Evolutionary conservation across 2,329 filamentous ascomycete genomes (phyloP).

Genomic region (Tolypocladium pustulatum): DNA sequence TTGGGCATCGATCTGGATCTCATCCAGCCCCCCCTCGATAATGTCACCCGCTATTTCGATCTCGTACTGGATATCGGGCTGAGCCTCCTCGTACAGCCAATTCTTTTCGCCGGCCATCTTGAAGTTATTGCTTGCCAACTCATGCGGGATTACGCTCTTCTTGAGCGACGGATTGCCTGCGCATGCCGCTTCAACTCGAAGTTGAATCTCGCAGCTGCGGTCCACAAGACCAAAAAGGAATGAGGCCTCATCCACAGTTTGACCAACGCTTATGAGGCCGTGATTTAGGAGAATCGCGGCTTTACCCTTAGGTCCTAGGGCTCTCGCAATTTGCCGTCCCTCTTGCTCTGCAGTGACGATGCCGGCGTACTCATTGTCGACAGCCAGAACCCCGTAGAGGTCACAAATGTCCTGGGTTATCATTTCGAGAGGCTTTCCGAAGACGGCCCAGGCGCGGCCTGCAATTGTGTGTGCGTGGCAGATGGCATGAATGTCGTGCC

Average conservation of each 20-base stretch:
- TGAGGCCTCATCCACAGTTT: slow-evolving; percentile 64
- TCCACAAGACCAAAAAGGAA: slow-evolving; percentile 62
- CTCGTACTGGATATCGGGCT: slow-evolving; percentile 35
- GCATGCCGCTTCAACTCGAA: slow-evolving; percentile 54
- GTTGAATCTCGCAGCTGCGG: slow-evolving; percentile 56
- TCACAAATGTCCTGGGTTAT: slow-evolving; percentile 57
- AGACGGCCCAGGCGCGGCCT: slow-evolving; percentile 58
- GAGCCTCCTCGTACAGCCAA: slow-evolving; percentile 33
- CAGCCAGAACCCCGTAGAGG: slow-evolving; percentile 50
- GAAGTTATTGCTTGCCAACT: slow-evolving; percentile 27
- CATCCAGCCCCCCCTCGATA: slow-evolving; percentile 13
- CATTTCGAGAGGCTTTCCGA: slow-evolving; percentile 58
- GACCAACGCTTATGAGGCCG: slow-evolving; percentile 59
- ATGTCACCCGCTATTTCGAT: slow-evolving; percentile 27
- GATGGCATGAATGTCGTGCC: slow-evolving; percentile 54
- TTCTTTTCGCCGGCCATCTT: slow-evolving; percentile 35
- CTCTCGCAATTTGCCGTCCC: slow-evolving; percentile 50
- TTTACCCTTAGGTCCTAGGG: slow-evolving; percentile 47
- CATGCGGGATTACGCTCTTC: slow-evolving; percentile 29
- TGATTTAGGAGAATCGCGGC: slow-evolving; percentile 61
- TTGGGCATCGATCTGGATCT: slow-evolving; percentile 8
- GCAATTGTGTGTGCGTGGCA: slow-evolving; percentile 59
- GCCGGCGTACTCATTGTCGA: slow-evolving; percentile 48
- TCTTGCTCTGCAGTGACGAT: slow-evolving; percentile 52
- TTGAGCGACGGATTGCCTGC: slow-evolving; percentile 29